Evolutionary conservation across 306 rosid genomes (phyloP), one percentile per base, ranked within the genome.

Genomic region (Urtica urens): DNA sequence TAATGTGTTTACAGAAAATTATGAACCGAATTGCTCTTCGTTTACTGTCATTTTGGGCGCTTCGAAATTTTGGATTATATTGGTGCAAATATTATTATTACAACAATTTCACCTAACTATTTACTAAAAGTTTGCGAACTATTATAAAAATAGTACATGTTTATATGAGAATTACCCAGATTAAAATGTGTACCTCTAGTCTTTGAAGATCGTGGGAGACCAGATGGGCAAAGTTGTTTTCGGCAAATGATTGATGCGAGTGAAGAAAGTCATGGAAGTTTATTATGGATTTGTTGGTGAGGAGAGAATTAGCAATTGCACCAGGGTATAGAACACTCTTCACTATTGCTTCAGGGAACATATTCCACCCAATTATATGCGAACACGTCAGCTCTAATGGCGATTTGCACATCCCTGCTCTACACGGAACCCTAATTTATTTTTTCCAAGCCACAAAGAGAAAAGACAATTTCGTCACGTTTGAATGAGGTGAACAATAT

Each of bases 261-360:
- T 70, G 60, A 1, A 64, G 78, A 57, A 80, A 38, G 53, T 63
- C 57, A 51, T 17, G 30, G 61, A 43, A 73, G 60, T 53, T 60
- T 50, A 86, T 86, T 38, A 70, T 55, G 45, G 59, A 28, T 55
- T 61, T 54, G 13, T 55, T 49, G 10, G 63, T 45, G 35, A 47
- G 51, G 46, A 78, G 66, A 33, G 78, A 87, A 37, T 73, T 67
- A 10, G 78, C 78, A 55, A 78, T 21, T 46, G 88, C 81, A 29
- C 88, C 93, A 2, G 94, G 96, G 71, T 80, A 83, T 30, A 83
- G 74, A 18, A 88, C 70, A 30, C 68, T 52, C 74, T 83, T 70
- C 58, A 78, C 93, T 18, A 62, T 57, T 49, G 44, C 28, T 42
- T 12, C 25, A 20, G 90, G 96, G 55, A 78, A 43, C 1, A 70